These are phyloP conservation scores for Nemania sp. DNA, from an alignment of 2,329 filamentous ascomycete genomes.

Conservation along the genomic window DNA sequence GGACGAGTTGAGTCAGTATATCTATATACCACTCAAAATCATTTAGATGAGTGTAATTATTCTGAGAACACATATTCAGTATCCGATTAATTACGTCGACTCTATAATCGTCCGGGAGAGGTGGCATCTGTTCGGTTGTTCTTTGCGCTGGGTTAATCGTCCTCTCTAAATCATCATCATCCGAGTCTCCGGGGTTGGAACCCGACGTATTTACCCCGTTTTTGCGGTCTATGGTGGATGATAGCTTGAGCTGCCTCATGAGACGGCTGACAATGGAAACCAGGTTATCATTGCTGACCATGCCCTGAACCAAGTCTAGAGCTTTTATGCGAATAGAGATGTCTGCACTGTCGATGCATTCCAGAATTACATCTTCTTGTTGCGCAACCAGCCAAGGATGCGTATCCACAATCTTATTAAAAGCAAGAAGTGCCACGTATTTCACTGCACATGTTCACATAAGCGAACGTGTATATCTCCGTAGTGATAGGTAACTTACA, in stretches of 20 bases:
- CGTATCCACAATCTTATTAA: slow-evolving; percentile 92
- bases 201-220: slow-evolving; percentile 60
- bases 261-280: slow-evolving; percentile 86
- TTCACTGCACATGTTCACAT: slow-evolving; percentile 71
- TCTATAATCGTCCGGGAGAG: slow-evolving; percentile 87
- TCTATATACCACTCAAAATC: slow-evolving; percentile 99
- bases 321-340: slow-evolving; percentile 96
- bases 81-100: slow-evolving; percentile 85
- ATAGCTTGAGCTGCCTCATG: slow-evolving; percentile 84
- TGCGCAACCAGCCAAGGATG: slow-evolving; percentile 89
- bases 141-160: slow-evolving; percentile 52
- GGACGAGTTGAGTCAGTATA: slow-evolving; percentile 85
- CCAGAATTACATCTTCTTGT: slow-evolving; percentile 95
- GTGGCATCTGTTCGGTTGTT: slow-evolving; percentile 60
- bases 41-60: slow-evolving; percentile 85
- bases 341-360: slow-evolving; percentile 95
- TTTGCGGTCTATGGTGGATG: slow-evolving; percentile 65
- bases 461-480: slow-evolving; percentile 34
- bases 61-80: slow-evolving; percentile 87
- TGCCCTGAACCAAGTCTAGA: slow-evolving; percentile 89
- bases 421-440: slow-evolving; percentile 94
- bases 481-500: slow-evolving; percentile 66
- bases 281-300: slow-evolving; percentile 91
- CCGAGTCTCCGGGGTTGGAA: slow-evolving; percentile 58
- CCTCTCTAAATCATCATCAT: slow-evolving; percentile 62